Base-by-base conservation (phyloP, 2,329 filamentous ascomycete genomes). In the Ilyonectria sp. region DNA sequence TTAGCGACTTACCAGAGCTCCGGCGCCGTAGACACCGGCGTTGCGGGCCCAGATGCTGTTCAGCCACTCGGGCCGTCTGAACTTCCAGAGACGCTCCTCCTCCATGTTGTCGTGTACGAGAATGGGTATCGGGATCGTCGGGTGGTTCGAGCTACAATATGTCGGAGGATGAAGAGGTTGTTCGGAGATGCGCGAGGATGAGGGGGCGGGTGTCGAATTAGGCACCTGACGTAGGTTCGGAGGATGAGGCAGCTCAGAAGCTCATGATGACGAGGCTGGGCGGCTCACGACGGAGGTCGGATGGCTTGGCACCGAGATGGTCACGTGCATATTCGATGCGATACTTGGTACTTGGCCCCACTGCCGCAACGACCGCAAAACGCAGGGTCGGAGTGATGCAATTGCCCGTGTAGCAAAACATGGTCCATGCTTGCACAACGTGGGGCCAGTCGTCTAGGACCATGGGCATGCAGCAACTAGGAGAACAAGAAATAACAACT, bases 81-180 rank as follows among this genome's bases (percentile, higher is more conserved):
- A 92, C 83, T 91, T 91, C 86, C 87, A 92, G 74, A 92, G 88
- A 63, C 89, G 87, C 67, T 91, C 89, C 72, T 91, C 89, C 69
- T 89, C 87, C 88, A 90, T 90, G 56, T 19, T 61, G 35, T 13
- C 47, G 54, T 33, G 13, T 31, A 58, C 19, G 15, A n/a, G 7
- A 26, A 52, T 19, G 15, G 19, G 8, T 44, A 43, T 58, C 37
- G 58, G 31, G 23, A 10, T 40, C 17, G 26, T 43, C 33, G 43
- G 40, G 40, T 15, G 11, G 43, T 17, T n/a, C n/a, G n/a, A n/a
- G n/a, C 31, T 52, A 33, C 40, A n/a, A 10, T 17, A 6, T 11
- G 19, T 43, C 15, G 26, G n/a, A 63, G 19, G 11, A 13, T 15
- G n/a, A 29, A 33, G 43, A 35, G 21, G 68, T 57, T 63, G 55